Percentiles rank a stretch among this genome's conserved stretches.
Evolutionary conservation across 208 protist genomes (phyloP).

Genomic region (Borovskyia barvae): DNA sequence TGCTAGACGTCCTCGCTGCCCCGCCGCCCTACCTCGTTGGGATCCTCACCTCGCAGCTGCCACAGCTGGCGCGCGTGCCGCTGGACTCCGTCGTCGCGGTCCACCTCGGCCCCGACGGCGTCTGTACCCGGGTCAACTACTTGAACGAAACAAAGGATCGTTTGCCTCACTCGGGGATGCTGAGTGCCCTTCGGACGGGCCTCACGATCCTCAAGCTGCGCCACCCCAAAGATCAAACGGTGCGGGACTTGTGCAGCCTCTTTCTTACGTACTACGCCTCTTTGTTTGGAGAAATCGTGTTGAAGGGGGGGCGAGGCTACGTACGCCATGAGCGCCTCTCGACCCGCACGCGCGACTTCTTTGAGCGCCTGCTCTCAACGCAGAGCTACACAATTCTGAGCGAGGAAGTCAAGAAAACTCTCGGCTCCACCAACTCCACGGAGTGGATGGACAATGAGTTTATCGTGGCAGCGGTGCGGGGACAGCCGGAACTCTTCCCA

Average conservation of each 20-base stretch:
- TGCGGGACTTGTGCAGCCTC: slow-evolving; percentile 72
- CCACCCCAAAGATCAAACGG: slow-evolving; percentile 52
- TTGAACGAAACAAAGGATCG: slow-evolving; percentile 42
- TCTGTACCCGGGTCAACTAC: slow-evolving; percentile 60
- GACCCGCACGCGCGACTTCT: slow-evolving; percentile 32
- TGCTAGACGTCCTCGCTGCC: slow-evolving; percentile 72
- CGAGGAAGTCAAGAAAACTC: slow-evolving; percentile 48
- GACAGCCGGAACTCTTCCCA: slow-evolving; percentile 43
- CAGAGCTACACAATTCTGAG: slow-evolving; percentile 68
- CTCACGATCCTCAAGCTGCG: slow-evolving; percentile 54
- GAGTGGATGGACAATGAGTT: slow-evolving; percentile 87
- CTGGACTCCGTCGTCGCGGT: slow-evolving; percentile 62
- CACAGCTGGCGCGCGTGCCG: slow-evolving; percentile 31
- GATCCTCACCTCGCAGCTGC: slow-evolving; percentile 69
- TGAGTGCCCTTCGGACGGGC: slow-evolving; percentile 69
- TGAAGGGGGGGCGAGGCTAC: slow-evolving; percentile 33
- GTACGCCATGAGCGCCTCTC: slow-evolving; percentile 19
- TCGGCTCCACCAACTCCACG: slow-evolving; percentile 35
- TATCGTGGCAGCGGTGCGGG: slow-evolving; percentile 71
- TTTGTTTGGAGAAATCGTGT: slow-evolving; percentile 60
- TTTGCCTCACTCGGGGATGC: slow-evolving; percentile 58
- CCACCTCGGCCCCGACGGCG: slow-evolving; percentile 45
- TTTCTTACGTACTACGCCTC: slow-evolving; percentile 81
- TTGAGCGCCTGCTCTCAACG: slow-evolving; percentile 51
- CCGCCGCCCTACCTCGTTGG: slow-evolving; percentile 78